Base-by-base conservation (phyloP, 2,329 filamentous ascomycete genomes). In the Penicillium sp. region DNA sequence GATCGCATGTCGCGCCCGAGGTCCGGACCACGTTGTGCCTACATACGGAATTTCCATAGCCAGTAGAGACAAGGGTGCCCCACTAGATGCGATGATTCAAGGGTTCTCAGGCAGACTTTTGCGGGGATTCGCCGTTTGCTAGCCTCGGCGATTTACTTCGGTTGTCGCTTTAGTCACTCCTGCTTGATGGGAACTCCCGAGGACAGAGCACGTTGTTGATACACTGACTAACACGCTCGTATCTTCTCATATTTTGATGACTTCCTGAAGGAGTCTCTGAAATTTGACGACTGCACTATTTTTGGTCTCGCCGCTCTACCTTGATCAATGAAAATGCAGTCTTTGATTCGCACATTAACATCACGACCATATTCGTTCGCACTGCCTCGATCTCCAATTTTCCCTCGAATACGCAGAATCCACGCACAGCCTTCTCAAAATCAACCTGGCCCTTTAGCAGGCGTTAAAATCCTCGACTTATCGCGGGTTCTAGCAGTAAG, bases 391-490 rank as follows among this genome's bases (percentile, higher is more conserved):
- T 24, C 42, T 15, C 12, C 42, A 26, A 15, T 15, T 15, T 24
- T 45, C 19, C 3, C 7, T 3, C 1, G 12, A 1, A 17, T 15
- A 15, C 42, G 42, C 42, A 24, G 12, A 17, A 15, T 2, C 17
- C 42, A 24, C 42, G 22, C 12, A 5, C 42, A 45, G 4, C 1
- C 42, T 15, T 26, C 42, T 45, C 22, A 45, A 2, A 45, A 6
- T 7, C 19, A 26, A 13, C 22, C 22, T 15, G 63, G 65, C 1
- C 65, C 68, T 1, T 53, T 71, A 3, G 19, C 50, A 1, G 74
- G 74, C 2, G 64, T 76, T 19, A 66, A 67, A 38, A 69, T 76
- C 8, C 60, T 76, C 5, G 73, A 76, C 63, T 53, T 75, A n/a
- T 71, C 70, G 1, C 65, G 73, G 7, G 70, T 75, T 15, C 57